Evolutionary conservation across 1,139 yeast genomes (phyloP).

Genomic region (Pichia sp.): DNA sequence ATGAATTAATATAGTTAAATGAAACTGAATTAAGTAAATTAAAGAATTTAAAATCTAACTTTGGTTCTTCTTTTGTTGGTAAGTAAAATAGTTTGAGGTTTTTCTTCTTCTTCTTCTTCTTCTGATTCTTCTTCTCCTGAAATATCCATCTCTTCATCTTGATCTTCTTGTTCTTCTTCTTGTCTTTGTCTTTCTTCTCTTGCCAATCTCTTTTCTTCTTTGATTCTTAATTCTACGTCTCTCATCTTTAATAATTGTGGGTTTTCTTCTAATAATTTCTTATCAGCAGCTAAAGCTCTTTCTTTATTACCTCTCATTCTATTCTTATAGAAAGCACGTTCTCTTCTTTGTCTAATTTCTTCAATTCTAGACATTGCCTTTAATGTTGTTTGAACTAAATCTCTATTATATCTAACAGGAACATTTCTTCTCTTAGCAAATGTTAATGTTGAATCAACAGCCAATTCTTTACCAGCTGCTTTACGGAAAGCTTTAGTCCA

Average conservation of each 20-base stretch:
- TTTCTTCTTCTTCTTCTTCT: conserved; percentile 43
- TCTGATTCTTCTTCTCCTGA: conserved; percentile 31
- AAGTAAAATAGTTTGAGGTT: conserved; percentile 70
- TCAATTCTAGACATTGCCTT: conserved; percentile 95
- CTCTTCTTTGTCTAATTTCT: conserved; percentile 94
- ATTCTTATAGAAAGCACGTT: conserved; percentile 97
- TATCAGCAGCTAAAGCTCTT: conserved; percentile 76
- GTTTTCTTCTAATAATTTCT: conserved; percentile 78
- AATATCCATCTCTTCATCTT: conserved; percentile 33
- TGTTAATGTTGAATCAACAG: conserved; percentile 92
- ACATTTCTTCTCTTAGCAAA: conserved; percentile 97
- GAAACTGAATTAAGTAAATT: no score
- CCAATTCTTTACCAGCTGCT: conserved; percentile 98
- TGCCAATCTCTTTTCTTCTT: conserved; percentile 63
- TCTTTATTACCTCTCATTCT: conserved; percentile 98
- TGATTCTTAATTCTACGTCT: conserved; percentile 84
- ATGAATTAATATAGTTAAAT: neutral
- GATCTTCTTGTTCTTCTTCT: conserved; percentile 32
- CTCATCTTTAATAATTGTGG: conserved; percentile 88
- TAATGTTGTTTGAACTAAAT: conserved; percentile 86
- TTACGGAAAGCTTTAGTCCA: conserved; percentile 99
- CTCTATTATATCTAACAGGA: conserved; percentile 97
- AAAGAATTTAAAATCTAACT: conserved; percentile 25
- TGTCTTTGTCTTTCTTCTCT: conserved; percentile 35
- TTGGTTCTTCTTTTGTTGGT: conserved; percentile 49